Evolutionary conservation across 352 stramenopile species (phyloP).

Genomic region (Globisporangium barbulae): DNA sequence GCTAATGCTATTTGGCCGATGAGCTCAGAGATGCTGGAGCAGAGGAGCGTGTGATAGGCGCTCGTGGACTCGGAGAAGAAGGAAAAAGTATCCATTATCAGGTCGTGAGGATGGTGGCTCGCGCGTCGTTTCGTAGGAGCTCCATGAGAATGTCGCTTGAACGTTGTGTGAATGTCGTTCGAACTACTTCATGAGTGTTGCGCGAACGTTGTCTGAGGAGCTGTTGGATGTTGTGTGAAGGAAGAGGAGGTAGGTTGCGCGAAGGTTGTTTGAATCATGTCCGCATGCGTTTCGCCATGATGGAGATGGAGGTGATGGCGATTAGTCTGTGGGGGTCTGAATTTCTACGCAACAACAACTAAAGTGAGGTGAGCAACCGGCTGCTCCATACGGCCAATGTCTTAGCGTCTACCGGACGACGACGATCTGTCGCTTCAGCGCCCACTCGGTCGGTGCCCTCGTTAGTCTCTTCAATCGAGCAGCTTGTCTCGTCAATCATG

Average conservation of each 20-base stretch:
- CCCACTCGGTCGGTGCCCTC: background rate
- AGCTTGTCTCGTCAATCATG: background rate
- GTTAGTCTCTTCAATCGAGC: background rate
- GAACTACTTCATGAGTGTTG: background rate
- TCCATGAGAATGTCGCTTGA: background rate
- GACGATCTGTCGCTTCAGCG: background rate
- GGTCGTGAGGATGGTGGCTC: background rate
- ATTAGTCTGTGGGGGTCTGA: background rate
- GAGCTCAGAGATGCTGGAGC: background rate
- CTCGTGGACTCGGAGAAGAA: too few relatives aligned
- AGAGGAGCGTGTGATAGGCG: too few relatives aligned
- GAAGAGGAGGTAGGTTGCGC: background rate
- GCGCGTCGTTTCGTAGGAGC: background rate
- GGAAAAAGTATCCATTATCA: slow-evolving; percentile 14
- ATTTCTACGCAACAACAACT: slow-evolving; percentile 6
- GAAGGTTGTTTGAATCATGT: slow-evolving; percentile 1
- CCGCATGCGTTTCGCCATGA: background rate
- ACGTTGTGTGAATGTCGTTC: background rate
- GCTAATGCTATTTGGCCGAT: background rate
- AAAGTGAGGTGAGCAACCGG: background rate
- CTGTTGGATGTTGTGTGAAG: too few relatives aligned
- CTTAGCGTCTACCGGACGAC: background rate
- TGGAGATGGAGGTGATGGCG: background rate
- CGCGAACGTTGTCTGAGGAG: too few relatives aligned
- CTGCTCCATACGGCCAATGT: background rate